Evolutionary conservation across 2,329 filamentous ascomycete genomes (phyloP).

Genomic region (Byssoonygena ceratinophila): DNA sequence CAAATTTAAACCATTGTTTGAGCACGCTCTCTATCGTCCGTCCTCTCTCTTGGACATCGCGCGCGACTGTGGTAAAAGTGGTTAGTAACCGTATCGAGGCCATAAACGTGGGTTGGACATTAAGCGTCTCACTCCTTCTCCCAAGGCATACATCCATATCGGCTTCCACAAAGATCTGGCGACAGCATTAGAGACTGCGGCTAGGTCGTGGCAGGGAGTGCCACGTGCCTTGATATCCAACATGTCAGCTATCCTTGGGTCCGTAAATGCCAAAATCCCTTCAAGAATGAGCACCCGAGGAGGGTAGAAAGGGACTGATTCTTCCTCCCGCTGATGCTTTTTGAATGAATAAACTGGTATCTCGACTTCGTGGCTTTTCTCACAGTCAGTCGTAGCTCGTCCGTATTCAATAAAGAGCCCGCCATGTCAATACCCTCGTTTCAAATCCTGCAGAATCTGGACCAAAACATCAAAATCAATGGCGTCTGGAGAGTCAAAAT

Average conservation of each 20-base stretch:
- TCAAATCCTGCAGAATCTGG: conserved; percentile 68
- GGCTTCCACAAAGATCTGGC: conserved; percentile 87
- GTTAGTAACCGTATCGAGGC: not conserved
- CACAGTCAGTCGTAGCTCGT: not conserved
- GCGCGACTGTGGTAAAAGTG: conserved; percentile 48
- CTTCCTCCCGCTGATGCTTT: conserved; percentile 67
- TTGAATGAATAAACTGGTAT: conserved; percentile 93
- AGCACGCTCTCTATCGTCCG: conserved; percentile 90
- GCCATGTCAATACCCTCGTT: conserved; percentile 64
- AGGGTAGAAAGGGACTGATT: conserved; percentile 85
- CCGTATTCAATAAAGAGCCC: not conserved
- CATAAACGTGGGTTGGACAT: not conserved
- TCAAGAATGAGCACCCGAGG: conserved; percentile 92
- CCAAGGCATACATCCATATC: conserved; percentile 90
- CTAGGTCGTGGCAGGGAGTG: not conserved
- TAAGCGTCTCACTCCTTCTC: conserved; percentile 56
- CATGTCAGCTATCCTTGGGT: conserved; percentile 71
- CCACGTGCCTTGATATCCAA: conserved; percentile 70
- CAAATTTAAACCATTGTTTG: conserved; percentile 94
- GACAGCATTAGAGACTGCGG: conserved; percentile 14
- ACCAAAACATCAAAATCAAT: conserved; percentile 90
- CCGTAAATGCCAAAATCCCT: conserved; percentile 90
- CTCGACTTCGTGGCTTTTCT: conserved; percentile 48
- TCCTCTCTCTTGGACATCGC: conserved; percentile 80
- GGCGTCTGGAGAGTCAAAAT: conserved; percentile 89